Evolutionary conservation across 306 rosid species (phyloP).

Genomic region (Vicia sativa): DNA sequence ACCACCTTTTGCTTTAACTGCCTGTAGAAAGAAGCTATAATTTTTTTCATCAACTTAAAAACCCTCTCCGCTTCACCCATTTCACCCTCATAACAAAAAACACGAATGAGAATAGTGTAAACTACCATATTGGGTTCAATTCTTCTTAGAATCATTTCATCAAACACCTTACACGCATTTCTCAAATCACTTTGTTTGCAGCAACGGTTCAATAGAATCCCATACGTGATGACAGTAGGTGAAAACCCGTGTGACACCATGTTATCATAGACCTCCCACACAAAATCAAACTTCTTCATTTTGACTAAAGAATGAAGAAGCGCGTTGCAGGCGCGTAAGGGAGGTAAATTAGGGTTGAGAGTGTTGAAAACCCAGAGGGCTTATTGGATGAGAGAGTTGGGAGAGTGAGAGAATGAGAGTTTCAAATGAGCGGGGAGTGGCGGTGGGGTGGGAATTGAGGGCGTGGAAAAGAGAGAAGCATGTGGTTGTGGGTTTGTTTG

Average conservation of each 20-base stretch:
- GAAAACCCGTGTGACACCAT: constrained; percentile 55
- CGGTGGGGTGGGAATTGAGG: constrained; percentile 40
- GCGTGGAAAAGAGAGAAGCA: constrained; percentile 47
- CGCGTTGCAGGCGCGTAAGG: constrained; percentile 58
- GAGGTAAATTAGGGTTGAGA: constrained; percentile 36
- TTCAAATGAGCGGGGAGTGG: constrained; percentile 47
- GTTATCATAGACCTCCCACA: constrained; percentile 52
- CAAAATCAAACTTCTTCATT: constrained; percentile 40
- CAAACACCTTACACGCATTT: constrained; percentile 49
- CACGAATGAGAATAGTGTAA: constrained; percentile 58
- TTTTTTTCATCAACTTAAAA: constrained; percentile 50
- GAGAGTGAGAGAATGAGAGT: constrained; percentile 48
- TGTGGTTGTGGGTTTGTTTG: constrained; percentile 43
- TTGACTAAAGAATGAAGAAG: constrained; percentile 64
- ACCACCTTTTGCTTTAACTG: no score
- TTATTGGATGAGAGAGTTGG: constrained; percentile 58
- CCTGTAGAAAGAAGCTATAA: no score
- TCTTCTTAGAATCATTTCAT: constrained; percentile 61
- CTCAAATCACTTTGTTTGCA: constrained; percentile 46
- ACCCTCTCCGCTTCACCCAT: constrained; percentile 59
- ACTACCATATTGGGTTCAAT: constrained; percentile 53
- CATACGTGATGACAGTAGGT: constrained; percentile 60
- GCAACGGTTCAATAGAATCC: constrained; percentile 54
- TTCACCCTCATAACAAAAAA: constrained; percentile 48
- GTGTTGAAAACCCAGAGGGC: constrained; percentile 54